Evolutionary conservation across 345 rosid genomes (phyloP), one percentile per base, ranked within the genome.

Genomic region (Cardamine resedifolia): DNA sequence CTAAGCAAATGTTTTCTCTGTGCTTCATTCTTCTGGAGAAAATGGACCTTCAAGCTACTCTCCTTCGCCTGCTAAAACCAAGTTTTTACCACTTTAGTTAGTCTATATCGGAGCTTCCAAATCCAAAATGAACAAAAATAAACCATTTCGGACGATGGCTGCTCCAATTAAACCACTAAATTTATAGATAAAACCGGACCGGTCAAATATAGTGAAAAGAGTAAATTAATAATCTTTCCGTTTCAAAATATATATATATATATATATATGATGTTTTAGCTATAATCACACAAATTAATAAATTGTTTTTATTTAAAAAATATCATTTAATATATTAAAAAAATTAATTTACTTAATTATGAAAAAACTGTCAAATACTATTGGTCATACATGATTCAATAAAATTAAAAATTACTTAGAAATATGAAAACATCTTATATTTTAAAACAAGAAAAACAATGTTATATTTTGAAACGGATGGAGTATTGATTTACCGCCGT

Each of bases 31-130:
- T 47, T 71, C 43, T 84, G 87, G 30, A 84, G 45, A 33, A 75
- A 33, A 26, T 81, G 83, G 10, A 58, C 71, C 53, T 58, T 76
- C 48, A 81, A 38, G 44, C 83, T 75, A 43, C 24, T 71, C 62
- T 79, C 87, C 4, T 65, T 57, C 8, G 76, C 82, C 85, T 81
- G 79, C 58, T 59, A 55, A 10, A 74, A 66, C 6, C n/a, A 66
- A 49, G 1, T 28, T 44, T 44, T 57, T 53, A 63, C 38, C 55
- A 23, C 16, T 26, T 63, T 66, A 45, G 33, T 30, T 43, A 43
- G 26, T 41, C 1, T 45, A n/a, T n/a, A n/a, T 28, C 16, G 10
- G 30, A 24, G 4, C 19, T 53, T 38, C 14, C 2, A 47, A 41
- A 31, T 26, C 55, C 18, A n/a, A 28, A 28, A n/a, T 51, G 10